Evolutionary conservation across 1,139 yeast species (phyloP).

Genomic region (Zygosaccharomyces sapae): DNA sequence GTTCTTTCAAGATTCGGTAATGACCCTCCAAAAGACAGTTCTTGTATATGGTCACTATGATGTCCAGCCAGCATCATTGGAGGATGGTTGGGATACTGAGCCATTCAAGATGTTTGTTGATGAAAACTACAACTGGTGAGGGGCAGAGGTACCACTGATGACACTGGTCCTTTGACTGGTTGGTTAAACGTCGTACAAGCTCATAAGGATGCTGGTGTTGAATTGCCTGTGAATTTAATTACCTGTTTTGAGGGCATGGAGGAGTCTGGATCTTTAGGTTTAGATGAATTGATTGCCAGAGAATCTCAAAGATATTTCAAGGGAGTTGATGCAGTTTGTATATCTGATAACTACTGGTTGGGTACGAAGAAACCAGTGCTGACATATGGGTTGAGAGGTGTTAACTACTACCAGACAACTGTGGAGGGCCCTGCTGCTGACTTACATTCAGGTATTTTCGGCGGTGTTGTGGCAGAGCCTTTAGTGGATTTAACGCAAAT

Average conservation of each 20-base stretch:
- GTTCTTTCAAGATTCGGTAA: conserved; percentile 81
- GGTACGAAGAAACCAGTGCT: conserved; percentile 95
- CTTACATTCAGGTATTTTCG: conserved; percentile 94
- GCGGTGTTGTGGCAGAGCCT: conserved; percentile 97
- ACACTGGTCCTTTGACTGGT: conserved; percentile 96
- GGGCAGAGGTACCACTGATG: conserved; percentile 97
- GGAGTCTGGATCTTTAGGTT: conserved; percentile 91
- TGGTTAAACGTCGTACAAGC: conserved; percentile 95
- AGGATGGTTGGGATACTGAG: conserved; percentile 94
- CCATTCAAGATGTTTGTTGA: conserved; percentile 72
- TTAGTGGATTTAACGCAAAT: conserved; percentile 86
- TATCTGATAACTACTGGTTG: conserved; percentile 96
- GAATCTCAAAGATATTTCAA: conserved; percentile 81
- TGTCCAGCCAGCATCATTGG: conserved; percentile 90
- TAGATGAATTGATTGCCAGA: conserved; percentile 71
- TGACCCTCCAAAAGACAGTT: conserved; percentile 75
- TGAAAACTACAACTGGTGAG: conserved; percentile 50
- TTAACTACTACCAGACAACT: conserved; percentile 81
- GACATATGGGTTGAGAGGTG: conserved; percentile 96
- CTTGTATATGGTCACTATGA: conserved; percentile 95
- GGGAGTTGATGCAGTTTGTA: conserved; percentile 90
- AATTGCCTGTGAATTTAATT: conserved; percentile 86
- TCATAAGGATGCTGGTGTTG: conserved; percentile 76
- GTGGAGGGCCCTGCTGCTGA: conserved; percentile 94
- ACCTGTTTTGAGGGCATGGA: conserved; percentile 99